phyloP scores from a whole-genome alignment of 225 moss, liverwort and hornwort species.

The Physcomitrellopsis africana region DNA sequence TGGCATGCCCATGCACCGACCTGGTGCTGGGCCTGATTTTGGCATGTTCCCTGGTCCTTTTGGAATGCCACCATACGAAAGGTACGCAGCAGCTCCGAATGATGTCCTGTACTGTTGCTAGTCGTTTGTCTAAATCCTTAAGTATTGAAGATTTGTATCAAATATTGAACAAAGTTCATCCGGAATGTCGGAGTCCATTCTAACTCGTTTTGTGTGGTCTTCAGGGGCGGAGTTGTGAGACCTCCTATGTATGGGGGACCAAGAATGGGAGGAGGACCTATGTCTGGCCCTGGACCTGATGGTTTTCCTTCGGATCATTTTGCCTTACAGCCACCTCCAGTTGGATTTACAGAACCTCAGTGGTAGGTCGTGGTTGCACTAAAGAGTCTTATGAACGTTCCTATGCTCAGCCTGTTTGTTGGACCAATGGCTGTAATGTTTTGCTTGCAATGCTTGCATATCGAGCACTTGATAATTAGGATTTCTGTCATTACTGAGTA shows the following conservation, averaged over 20 bases:
- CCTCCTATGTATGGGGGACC: conserved; percentile 85
- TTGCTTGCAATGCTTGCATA: conserved; percentile 15
- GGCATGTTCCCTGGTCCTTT: conserved; percentile 91
- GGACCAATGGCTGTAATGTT: conserved; percentile 8
- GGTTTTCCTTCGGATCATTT: conserved; percentile 66
- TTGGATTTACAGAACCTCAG: conserved; percentile 74
- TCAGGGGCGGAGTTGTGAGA: conserved; percentile 81
- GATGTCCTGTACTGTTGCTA: background rate
- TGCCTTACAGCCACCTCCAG: conserved; percentile 68
- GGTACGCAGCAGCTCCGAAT: conserved; percentile 47
- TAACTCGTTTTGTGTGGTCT: conserved; percentile 27
- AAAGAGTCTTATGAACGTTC: background rate
- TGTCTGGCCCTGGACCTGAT: conserved; percentile 63
- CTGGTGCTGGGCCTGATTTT: conserved; percentile 79
- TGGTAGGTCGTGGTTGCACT: conserved; percentile 48
- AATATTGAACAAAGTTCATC: background rate
- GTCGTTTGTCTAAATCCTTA: background rate
- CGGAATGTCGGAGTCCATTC: background rate
- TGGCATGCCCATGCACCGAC: conserved; percentile 87
- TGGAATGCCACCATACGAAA: conserved; percentile 78
- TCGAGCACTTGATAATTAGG: background rate
- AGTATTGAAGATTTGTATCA: background rate
- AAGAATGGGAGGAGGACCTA: conserved; percentile 65
- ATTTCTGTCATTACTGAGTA: conserved; percentile 21
- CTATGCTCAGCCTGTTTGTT: background rate